Evolutionary conservation across 2,329 filamentous ascomycete genomes (phyloP), one percentile per base, ranked within the genome.

Genomic region (Verticillium nubilum): DNA sequence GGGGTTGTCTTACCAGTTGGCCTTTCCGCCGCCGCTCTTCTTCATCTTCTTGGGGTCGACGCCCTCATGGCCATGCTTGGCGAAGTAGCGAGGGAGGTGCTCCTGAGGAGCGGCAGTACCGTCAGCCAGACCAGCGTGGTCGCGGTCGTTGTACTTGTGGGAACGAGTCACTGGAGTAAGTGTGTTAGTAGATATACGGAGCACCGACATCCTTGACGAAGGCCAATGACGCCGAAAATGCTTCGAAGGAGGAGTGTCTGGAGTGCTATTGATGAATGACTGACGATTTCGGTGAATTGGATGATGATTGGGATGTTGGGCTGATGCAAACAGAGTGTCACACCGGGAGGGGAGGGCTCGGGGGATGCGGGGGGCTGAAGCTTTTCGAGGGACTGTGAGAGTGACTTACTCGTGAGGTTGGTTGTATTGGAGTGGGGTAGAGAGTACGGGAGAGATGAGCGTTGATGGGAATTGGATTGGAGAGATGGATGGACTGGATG

Each of bases 71-170:
- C 94, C 94, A 62, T 86, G 79, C 80, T 97, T 97, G 76, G 86
- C 92, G 74, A 98, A 98, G 85, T 90, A 98, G 71, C 92, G 91
- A 71, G 95, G 94, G 28, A 96, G 79, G 69, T 89, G 84, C 67
- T 95, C 89, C 65, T 89, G 83, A 59, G 86, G 80, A 57, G 81
- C 75, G 62, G 85, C 87, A 60, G 85, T 87, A 72, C 89, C 90
- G 68, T 95, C 90, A 66, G 89, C 88, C 67, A 91, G 78, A 70
- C 84, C 89, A 69, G 86, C 86, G 80, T 97, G 90, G 82, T 96
- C 90, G 78, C 93, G 93, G 77, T 96, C 92, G 79, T 92, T 96
- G 81, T 83, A 86, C 83, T 98, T 99, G 86, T 94, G 91, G 66
- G 94, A 96, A 75, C 95, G 94, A 80, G 95, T 97, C 94, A 99